Conservation (phyloP, 2,329 filamentous ascomycete species). For the Sporothrix luriei region DNA sequence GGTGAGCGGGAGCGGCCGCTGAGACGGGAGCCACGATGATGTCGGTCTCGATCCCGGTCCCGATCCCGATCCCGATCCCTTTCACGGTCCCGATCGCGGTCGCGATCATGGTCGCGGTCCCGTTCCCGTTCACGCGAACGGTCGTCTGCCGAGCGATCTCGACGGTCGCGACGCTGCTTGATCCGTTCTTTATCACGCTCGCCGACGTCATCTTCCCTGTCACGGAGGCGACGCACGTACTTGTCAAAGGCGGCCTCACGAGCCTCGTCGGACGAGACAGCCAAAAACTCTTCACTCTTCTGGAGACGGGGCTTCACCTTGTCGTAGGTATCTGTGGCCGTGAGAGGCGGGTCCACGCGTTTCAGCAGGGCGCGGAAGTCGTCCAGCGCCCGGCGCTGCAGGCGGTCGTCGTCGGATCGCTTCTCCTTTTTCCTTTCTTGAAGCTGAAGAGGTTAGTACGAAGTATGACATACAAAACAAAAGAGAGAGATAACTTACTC, state of each 20-base stretch:
- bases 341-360: constrained; percentile 82
- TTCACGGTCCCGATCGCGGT: constrained; percentile 40
- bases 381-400: constrained; percentile 82
- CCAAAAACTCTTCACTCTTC: constrained; percentile 80
- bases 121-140: constrained; percentile 48
- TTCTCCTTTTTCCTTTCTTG: constrained; percentile 86
- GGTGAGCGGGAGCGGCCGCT: constrained; percentile 66
- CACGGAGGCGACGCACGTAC: constrained; percentile 83
- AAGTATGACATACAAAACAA: background rate
- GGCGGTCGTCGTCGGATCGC: constrained; percentile 80
- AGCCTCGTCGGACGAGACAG: constrained; percentile 78
- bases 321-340: constrained; percentile 80
- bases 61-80: background rate
- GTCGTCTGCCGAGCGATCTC: constrained; percentile 30
- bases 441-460: constrained; percentile 52
- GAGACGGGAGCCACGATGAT: constrained; percentile 8
- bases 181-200: constrained; percentile 68
- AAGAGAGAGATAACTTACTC: constrained; percentile 56
- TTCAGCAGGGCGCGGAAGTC: constrained; percentile 84
- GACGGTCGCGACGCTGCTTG: constrained; percentile 56
- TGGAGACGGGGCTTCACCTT: constrained; percentile 78
- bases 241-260: constrained; percentile 88
- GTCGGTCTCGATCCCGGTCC: background rate
- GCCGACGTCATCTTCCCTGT: constrained; percentile 76
- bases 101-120: constrained; percentile 45